Evolutionary conservation across 192 early-diverging fungal genomes (phyloP), one percentile per base, ranked within the genome.

Genomic region (Linnemannia zychae): DNA sequence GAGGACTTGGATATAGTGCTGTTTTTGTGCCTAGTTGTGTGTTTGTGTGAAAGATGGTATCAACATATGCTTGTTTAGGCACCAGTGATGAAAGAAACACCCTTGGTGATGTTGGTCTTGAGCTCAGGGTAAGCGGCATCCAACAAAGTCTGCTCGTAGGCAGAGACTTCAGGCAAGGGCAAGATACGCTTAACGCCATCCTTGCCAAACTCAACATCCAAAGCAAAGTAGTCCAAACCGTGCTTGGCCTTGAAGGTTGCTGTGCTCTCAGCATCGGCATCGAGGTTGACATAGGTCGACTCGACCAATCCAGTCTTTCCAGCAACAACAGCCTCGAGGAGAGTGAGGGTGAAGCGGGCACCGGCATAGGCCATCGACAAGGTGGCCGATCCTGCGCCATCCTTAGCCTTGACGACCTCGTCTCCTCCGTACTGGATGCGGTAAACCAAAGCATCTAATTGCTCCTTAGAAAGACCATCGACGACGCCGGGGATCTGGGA

Each of bases 341-440:
- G 91, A 24, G 94, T 94, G 88, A 95, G 91, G 72, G 97, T 93
- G 90, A 99, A 98, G 71, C 98, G 94, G 22, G 97, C 97, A 48
- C 94, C 96, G 71, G 96, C 95, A 49, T 90, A 94, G 49, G 96
- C 96, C 97, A 97, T 97, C 67, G 96, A 97, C 47, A 98, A 92
- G 9, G 96, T 97, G 40, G 97, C 96, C 34, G 95, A 95, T 66
- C 96, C 97, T 31, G 94, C 92, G 74, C 98, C 98, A 91, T 97
- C 95, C 94, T 99, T 99, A 87, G 99, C 99, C 94, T 99, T 96
- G 87, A 99, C 99, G 74, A 99, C 99, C 88, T 99, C 99, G 85
- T 99, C 99, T 80, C 99, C 99, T 87, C 98, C 99, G 84, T 95
- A 99, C 91, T 99, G 99, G 79, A 99, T 98, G 71, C 99, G 96